A percentile compares a stretch with the other conserved stretches of the same genome.
Evolutionary conservation across 805 yeast genomes (phyloP).

Genomic region (Candida koratica): DNA sequence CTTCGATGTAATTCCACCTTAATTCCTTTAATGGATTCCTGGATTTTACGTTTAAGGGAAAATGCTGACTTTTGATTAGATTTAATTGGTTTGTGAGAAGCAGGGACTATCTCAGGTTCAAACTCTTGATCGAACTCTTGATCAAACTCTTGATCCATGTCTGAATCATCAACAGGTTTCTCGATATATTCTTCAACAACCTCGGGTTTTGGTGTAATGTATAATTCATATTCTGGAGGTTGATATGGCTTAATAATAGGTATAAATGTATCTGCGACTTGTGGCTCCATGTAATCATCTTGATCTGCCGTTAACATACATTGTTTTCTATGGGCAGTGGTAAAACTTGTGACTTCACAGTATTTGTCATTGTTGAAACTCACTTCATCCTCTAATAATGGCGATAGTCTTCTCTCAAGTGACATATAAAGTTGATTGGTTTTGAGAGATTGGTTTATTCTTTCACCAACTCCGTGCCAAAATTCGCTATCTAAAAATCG

Average conservation of each 20-base stretch:
- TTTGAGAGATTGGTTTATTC: constrained; percentile 38
- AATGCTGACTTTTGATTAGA: neutral
- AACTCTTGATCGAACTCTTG: too few species aligned
- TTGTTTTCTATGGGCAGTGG: constrained; percentile 18
- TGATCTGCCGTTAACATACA: constrained; percentile 23
- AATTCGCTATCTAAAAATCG: constrained; percentile 65
- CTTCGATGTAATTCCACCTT: neutral
- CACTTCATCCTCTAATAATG: constrained; percentile 18
- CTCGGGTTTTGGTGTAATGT: neutral
- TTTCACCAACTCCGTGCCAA: constrained; percentile 40
- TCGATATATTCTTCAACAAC: neutral
- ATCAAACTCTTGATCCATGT: too few species aligned
- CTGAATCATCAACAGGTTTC: neutral
- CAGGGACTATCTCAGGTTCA: too few species aligned
- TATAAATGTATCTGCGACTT: constrained; percentile 12
- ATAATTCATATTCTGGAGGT: constrained; percentile 14
- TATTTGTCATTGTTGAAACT: constrained; percentile 19
- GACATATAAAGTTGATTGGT: constrained; percentile 47
- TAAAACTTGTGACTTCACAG: constrained; percentile 20
- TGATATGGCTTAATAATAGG: constrained; percentile 16
- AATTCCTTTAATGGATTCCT: neutral
- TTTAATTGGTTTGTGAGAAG: constrained; percentile 3
- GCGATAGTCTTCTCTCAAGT: constrained; percentile 45
- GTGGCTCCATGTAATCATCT: constrained; percentile 19
- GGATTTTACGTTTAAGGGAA: neutral